Conservation (phyloP, 805 yeast species). For the Metschnikowia matae region DNA sequence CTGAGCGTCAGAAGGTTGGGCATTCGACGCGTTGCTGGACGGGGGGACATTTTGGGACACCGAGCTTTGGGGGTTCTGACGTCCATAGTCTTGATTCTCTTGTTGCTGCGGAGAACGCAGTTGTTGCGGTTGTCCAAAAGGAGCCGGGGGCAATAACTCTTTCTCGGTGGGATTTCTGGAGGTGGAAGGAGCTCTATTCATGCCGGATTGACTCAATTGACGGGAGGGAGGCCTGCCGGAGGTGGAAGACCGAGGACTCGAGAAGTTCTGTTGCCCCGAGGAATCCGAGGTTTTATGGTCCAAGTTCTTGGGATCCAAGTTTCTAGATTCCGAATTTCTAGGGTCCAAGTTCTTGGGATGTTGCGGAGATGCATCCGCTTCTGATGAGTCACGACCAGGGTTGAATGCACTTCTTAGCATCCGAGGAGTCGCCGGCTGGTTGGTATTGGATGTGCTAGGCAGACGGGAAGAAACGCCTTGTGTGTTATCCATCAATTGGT, state of each 20-base stretch:
- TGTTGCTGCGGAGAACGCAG: background rate
- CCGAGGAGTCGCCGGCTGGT: conserved; percentile 62
- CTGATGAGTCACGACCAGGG: conserved; percentile 7
- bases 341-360: background rate
- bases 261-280: background rate
- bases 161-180: conserved; percentile 3
- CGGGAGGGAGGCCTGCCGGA: conserved; percentile 2
- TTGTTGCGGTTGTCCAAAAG: conserved; percentile 6
- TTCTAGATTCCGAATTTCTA: background rate
- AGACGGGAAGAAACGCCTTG: background rate
- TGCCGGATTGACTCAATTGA: conserved; percentile 1
- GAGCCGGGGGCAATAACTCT: conserved; percentile 16
- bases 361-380: conserved; percentile 5
- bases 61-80: background rate
- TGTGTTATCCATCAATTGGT: background rate
- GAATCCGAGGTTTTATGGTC: background rate
- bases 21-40: background rate
- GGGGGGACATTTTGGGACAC: background rate
- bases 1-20: conserved; percentile 1
- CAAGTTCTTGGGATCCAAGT: background rate
- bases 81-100: background rate
- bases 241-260: background rate
- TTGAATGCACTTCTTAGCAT: conserved; percentile 53
- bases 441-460: conserved; percentile 3
- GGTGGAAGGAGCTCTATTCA: background rate